A percentile compares a stretch with the other conserved stretches of the same genome.
Conservation (phyloP, 495 filamentous ascomycete genomes). For the Astrocystis sublimbata region DNA sequence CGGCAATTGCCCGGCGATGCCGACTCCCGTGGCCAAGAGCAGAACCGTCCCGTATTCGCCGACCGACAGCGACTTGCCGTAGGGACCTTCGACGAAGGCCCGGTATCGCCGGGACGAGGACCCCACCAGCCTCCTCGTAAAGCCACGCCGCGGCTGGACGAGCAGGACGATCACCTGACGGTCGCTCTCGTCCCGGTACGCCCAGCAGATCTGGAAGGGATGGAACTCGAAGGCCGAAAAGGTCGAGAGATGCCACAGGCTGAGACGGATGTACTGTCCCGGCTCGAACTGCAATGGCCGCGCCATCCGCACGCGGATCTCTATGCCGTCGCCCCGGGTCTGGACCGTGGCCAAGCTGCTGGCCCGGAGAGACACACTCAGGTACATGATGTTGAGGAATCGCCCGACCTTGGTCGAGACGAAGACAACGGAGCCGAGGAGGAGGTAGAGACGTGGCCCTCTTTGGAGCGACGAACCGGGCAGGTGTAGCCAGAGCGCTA, state of each 20-base stretch:
- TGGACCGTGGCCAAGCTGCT: background rate
- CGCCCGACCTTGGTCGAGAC: background rate
- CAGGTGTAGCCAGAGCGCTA: background rate
- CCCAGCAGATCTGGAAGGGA: background rate
- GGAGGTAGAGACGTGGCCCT: background rate
- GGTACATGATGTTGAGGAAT: background rate
- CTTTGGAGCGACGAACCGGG: background rate
- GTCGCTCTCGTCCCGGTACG: background rate
- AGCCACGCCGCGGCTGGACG: background rate
- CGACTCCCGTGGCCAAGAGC: background rate
- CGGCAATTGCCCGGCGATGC: background rate
- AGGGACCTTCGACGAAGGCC: background rate
- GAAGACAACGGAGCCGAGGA: background rate
- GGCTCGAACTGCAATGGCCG: background rate
- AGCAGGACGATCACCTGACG: constrained; percentile 5
- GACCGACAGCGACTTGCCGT: background rate
- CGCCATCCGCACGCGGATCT: background rate
- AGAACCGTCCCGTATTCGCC: background rate
- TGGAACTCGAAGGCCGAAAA: background rate
- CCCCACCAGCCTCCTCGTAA: background rate
- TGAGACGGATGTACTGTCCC: background rate
- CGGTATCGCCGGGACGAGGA: background rate
- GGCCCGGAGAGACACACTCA: background rate
- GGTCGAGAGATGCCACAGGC: background rate
- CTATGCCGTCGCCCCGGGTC: background rate